phyloP scores from a whole-genome alignment of 2,329 filamentous ascomycete species.

The Aschersonia sp. region DNA sequence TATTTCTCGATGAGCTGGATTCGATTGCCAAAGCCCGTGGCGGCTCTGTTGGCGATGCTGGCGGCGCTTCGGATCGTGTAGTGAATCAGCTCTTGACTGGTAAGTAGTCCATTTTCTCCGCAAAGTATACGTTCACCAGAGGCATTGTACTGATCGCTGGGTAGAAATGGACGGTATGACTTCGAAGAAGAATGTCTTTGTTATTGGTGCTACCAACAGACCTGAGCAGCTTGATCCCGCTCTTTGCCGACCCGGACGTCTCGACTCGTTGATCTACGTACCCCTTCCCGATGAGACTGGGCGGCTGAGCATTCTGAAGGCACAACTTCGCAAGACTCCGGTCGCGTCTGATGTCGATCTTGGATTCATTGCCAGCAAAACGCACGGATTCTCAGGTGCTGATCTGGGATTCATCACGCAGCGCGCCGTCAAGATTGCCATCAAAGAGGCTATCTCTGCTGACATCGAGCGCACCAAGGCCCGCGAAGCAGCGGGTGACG shows the following conservation, averaged over 20 bases:
- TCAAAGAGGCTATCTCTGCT: slow-evolving; percentile 83
- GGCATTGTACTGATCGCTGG: slow-evolving; percentile 14
- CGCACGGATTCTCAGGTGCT: slow-evolving; percentile 97
- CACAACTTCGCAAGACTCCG: slow-evolving; percentile 96
- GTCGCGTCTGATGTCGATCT: slow-evolving; percentile 79
- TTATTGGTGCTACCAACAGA: slow-evolving; percentile 96
- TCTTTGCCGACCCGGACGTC: slow-evolving; percentile 93
- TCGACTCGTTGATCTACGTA: slow-evolving; percentile 96
- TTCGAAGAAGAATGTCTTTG: slow-evolving; percentile 99
- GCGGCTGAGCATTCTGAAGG: slow-evolving; percentile 79
- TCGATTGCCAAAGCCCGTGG: slow-evolving; percentile 99
- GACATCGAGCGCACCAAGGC: slow-evolving; percentile 88
- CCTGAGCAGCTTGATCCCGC: slow-evolving; percentile 97
- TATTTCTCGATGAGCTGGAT: slow-evolving; percentile 97
- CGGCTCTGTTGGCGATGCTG: slow-evolving; percentile 88
- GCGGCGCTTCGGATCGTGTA: slow-evolving; percentile 96
- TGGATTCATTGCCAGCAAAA: slow-evolving; percentile 86
- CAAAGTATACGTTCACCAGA: neutral
- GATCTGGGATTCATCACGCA: slow-evolving; percentile 99
- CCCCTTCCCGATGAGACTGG: slow-evolving; percentile 86
- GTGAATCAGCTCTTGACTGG: slow-evolving; percentile 98
- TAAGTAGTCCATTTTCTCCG: slow-evolving; percentile 28
- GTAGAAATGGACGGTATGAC: slow-evolving; percentile 99
- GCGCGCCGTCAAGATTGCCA: slow-evolving; percentile 96
- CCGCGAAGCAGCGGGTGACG: slow-evolving; percentile 71